These are phyloP conservation scores for Phytopythium delawarense DNA, from an alignment of 352 stramenopile genomes.

Conservation along the genomic window DNA sequence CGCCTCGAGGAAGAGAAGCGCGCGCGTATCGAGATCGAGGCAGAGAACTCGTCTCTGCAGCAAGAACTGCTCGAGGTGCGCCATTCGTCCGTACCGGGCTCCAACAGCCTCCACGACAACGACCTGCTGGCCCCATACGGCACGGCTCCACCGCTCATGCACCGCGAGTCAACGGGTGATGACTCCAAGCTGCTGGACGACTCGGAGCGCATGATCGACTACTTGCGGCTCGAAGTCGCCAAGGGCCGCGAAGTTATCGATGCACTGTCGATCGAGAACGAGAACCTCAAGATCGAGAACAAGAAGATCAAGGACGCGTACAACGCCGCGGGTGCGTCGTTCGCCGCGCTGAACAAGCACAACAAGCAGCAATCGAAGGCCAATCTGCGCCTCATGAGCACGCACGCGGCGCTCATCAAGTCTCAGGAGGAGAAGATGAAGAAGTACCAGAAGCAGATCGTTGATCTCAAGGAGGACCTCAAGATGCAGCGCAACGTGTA, in stretches of 20 bases:
- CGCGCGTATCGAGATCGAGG: constrained; percentile 63
- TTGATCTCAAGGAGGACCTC: constrained; percentile 77
- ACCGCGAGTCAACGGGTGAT: constrained; percentile 36
- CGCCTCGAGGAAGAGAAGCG: constrained; percentile 79
- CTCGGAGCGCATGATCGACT: constrained; percentile 84
- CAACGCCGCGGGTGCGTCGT: constrained; percentile 88
- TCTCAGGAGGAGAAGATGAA: constrained; percentile 90
- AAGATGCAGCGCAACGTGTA: constrained; percentile 79
- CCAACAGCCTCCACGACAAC: constrained; percentile 37
- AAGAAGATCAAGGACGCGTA: constrained; percentile 92
- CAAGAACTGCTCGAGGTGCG: constrained; percentile 61
- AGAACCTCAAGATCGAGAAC: constrained; percentile 83
- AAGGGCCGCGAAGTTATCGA: constrained; percentile 73
- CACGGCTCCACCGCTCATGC: constrained; percentile 5
- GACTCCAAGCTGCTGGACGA: constrained; percentile 74
- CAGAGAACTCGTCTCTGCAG: constrained; percentile 69
- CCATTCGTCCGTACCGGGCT: constrained; percentile 32
- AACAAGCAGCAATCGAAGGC: constrained; percentile 93
- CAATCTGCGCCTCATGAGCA: constrained; percentile 89
- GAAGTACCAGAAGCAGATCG: constrained; percentile 85
- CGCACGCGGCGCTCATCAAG: constrained; percentile 80
- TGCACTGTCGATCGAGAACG: constrained; percentile 64
- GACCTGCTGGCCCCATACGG: constrained; percentile 27
- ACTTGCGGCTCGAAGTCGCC: constrained; percentile 71
- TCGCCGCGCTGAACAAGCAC: constrained; percentile 91